A percentile compares a stretch with the other conserved stretches of the same genome.
These are phyloP conservation scores for Phialocephala sp. DNA, from an alignment of 2,329 filamentous ascomycete species.

Conservation along the genomic window DNA sequence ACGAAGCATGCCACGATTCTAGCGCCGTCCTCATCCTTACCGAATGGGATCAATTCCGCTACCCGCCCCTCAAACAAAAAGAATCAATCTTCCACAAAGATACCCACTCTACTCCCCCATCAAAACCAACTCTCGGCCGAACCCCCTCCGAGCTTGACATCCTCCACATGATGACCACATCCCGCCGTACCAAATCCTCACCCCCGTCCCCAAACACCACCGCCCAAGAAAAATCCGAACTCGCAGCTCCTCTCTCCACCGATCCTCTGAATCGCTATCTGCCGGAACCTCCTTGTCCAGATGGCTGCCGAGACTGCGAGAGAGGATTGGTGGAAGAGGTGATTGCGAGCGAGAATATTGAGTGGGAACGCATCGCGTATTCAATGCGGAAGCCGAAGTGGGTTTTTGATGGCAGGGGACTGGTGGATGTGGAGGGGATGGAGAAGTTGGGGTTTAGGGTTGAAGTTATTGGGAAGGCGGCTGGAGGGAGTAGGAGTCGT, in stretches of 20 bases:
- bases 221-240: neutral
- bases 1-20: conserved; percentile 14
- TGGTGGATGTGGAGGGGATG: conserved; percentile 15
- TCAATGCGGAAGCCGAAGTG: conserved; percentile 13
- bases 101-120: neutral
- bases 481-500: conserved; percentile 8
- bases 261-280: conserved; percentile 10
- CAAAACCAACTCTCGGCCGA: neutral
- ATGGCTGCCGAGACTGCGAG: conserved; percentile 17
- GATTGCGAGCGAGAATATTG: conserved; percentile 12
- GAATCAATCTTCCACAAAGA: conserved; percentile 8
- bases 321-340: conserved; percentile 6
- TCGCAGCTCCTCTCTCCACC: conserved; percentile 3
- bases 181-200: neutral
- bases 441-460: conserved; percentile 14
- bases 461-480: conserved; percentile 14
- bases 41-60: conserved; percentile 18
- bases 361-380: conserved; percentile 14
- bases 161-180: conserved; percentile 11
- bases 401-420: conserved; percentile 14
- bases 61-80: conserved; percentile 12
- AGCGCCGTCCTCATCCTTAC: conserved; percentile 12
- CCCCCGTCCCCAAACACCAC: neutral
- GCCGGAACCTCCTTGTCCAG: conserved; percentile 15
- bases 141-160: conserved; percentile 13